phyloP scores from a whole-genome alignment of 352 stramenopile genomes.

The Thalassiosira exigua region DNA sequence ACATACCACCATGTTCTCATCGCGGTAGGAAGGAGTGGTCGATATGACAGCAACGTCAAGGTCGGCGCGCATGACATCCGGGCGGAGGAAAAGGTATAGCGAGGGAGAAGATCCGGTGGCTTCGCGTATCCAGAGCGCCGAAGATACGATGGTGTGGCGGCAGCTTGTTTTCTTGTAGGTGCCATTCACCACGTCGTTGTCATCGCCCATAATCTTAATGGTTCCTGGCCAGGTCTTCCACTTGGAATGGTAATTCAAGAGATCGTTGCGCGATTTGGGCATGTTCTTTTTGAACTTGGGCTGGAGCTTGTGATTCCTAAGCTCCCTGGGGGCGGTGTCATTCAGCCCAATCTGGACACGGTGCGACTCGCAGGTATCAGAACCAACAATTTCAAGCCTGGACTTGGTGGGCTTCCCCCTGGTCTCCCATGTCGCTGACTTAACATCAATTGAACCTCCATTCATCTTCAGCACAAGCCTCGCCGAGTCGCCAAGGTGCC shows the following conservation, averaged over 20 bases:
- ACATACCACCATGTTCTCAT: conserved; percentile 52
- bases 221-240: conserved; percentile 75
- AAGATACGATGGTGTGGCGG: conserved; percentile 56
- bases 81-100: conserved; percentile 72
- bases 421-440: conserved; percentile 54
- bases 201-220: conserved; percentile 50
- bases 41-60: conserved; percentile 71
- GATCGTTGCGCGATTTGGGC: conserved; percentile 56
- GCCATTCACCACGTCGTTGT: conserved; percentile 47
- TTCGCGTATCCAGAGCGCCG: conserved; percentile 64
- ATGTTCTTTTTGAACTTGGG: conserved; percentile 49
- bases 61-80: conserved; percentile 61
- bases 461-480: conserved; percentile 45
- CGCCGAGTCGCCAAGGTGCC: conserved; percentile 49
- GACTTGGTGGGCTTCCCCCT: conserved; percentile 25
- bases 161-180: conserved; percentile 59
- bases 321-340: conserved; percentile 40
- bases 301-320: conserved; percentile 28
- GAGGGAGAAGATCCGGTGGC: conserved; percentile 26
- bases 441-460: conserved; percentile 17
- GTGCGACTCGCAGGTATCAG: conserved; percentile 38
- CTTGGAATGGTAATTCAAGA: conserved; percentile 61
- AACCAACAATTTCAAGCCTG: conserved; percentile 55
- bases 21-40: conserved; percentile 46
- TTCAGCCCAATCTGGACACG: conserved; percentile 57